phyloP scores from a whole-genome alignment of 2,329 filamentous ascomycete species.

The Ophiostoma quercus region DNA sequence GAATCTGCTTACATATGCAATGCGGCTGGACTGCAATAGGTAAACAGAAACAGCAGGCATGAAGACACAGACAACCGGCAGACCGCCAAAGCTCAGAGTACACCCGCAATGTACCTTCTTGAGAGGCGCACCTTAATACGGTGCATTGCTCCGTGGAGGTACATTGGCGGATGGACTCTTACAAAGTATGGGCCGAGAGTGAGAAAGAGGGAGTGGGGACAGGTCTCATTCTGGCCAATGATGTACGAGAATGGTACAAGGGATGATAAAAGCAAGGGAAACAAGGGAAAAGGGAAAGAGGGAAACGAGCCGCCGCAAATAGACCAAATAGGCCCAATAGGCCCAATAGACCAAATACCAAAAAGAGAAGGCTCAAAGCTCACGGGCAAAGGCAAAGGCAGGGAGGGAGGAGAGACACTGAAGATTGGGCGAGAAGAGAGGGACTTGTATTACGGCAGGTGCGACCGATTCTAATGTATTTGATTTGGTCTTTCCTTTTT shows the following conservation, averaged over 20 bases:
- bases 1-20: neutral
- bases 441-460: constrained; percentile 3
- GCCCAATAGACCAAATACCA: neutral
- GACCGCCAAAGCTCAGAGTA: neutral
- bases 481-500: neutral
- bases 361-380: neutral
- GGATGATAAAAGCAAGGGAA: neutral
- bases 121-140: neutral
- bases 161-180: neutral
- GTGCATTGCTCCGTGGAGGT: neutral
- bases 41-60: neutral
- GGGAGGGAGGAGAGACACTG: constrained; percentile 10
- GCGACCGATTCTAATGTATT: neutral
- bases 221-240: neutral
- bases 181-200: neutral
- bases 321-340: neutral
- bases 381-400: neutral
- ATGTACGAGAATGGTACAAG: neutral
- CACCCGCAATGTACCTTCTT: neutral
- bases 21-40: neutral
- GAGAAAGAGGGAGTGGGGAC: neutral
- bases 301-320: neutral
- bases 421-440: neutral
- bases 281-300: no score
- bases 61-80: neutral